Evolutionary conservation across 1,139 yeast genomes (phyloP), one percentile per base, ranked within the genome.

Genomic region (Saccharomycopsis hybrid): DNA sequence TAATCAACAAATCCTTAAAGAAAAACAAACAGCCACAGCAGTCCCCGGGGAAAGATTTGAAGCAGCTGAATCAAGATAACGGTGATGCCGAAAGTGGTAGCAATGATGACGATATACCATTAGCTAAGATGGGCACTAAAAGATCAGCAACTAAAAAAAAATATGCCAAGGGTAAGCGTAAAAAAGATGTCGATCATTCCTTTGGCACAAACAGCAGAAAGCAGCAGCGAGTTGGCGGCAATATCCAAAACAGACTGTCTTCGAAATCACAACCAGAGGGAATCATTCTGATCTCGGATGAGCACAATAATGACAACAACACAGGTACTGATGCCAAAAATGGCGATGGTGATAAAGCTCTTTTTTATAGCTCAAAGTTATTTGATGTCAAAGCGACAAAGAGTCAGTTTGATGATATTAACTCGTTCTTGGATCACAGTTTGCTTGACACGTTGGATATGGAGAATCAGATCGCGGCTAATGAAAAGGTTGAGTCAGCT

Each of bases 321-420:
- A 11, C 5, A 5, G 25, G 13, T 5, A 24, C 9, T n/a, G 28
- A 25, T 13, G 5, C 32, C 13, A n/a, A 24, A 31, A 11, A 11
- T 8, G 30, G 38, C 7, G 7, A 8, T n/a, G 13, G 59, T 30
- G 59, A 57, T 11, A 60, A 59, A 11, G 55, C n/a, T n/a, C n/a
- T n/a, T n/a, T n/a, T n/a, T n/a, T n/a, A n/a, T n/a, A n/a, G n/a
- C n/a, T n/a, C n/a, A n/a, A n/a, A n/a, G n/a, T n/a, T 54, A 11
- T 24, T 25, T 33, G 24, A 46, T 7, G 18, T 27, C 8, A 25
- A 27, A 5, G 11, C 13, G 2, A 9, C 27, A 2, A 35, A 42
- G 11, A 35, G 24, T 7, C 33, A 44, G 11, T 51, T 48, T 32
- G 32, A n/a, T 11, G 47, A 37, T 5, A 37, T 51, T 5, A 41